A percentile compares a stretch with the other conserved stretches of the same genome.
Conservation (phyloP, 2,329 filamentous ascomycete genomes). For the Ceratocystiopsis brevicomis region DNA sequence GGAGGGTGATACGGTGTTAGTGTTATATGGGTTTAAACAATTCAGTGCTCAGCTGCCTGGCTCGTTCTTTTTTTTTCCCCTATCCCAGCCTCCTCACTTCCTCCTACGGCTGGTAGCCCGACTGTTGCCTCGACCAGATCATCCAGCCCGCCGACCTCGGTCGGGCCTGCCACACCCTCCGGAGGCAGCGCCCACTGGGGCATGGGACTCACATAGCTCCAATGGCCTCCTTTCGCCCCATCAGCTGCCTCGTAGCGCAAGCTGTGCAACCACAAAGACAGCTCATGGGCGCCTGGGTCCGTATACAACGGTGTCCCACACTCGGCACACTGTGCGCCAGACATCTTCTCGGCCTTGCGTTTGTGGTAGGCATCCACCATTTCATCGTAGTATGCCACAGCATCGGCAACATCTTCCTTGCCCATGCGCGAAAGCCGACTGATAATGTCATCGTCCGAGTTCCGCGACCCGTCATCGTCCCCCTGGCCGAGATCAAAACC, state of each 20-base stretch:
- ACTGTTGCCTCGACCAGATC: conserved; percentile 25
- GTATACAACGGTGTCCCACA: conserved; percentile 84
- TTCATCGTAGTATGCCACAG: conserved; percentile 82
- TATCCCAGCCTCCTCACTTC: too few relatives aligned
- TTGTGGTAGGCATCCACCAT: conserved; percentile 84
- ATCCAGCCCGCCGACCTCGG: conserved; percentile 42
- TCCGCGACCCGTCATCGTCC: conserved; percentile 44
- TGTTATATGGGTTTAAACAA: too few relatives aligned
- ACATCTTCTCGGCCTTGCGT: conserved; percentile 82
- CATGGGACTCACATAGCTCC: conserved; percentile 72
- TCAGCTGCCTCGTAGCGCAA: conserved; percentile 70
- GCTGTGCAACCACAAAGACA: conserved; percentile 87
- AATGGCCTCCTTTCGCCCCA: conserved; percentile 33
- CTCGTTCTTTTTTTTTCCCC: too few relatives aligned
- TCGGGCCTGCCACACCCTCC: conserved; percentile 50
- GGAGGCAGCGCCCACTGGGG: conserved; percentile 80
- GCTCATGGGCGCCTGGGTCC: conserved; percentile 75
- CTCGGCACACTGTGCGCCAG: conserved; percentile 59
- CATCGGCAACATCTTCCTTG: conserved; percentile 79
- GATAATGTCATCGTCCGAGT: conserved; percentile 80
- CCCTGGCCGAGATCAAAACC: conserved; percentile 55
- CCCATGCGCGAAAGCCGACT: conserved; percentile 74
- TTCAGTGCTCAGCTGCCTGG: too few relatives aligned
- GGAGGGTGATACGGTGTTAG: too few relatives aligned
- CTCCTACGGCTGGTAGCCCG: too few relatives aligned